Conservation (phyloP, 2,329 filamentous ascomycete species). For the Aureobasidium sp. region DNA sequence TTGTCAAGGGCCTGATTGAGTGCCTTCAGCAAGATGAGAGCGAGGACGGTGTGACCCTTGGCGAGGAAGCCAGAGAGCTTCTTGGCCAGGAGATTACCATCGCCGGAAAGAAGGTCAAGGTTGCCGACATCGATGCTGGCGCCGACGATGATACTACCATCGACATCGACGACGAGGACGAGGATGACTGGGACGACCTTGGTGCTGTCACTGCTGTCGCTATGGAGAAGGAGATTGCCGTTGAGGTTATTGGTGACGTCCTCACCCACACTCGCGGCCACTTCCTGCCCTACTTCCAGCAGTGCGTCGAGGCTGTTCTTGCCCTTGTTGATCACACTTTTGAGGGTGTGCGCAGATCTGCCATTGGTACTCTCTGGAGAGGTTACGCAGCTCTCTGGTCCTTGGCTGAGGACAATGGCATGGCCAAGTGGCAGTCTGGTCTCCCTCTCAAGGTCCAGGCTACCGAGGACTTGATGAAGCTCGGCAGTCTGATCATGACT, state of each 20-base stretch:
- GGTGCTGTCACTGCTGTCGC: constrained; percentile 81
- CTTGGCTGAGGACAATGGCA: constrained; percentile 70
- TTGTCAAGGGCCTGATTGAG: constrained; percentile 71
- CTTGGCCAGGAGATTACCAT: constrained; percentile 69
- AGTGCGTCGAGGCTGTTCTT: constrained; percentile 72
- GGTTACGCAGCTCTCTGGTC: constrained; percentile 87
- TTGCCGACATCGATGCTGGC: constrained; percentile 56
- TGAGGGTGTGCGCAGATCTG: constrained; percentile 87
- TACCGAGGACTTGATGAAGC: constrained; percentile 69
- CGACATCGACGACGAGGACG: constrained; percentile 62
- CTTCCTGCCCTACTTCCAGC: constrained; percentile 78
- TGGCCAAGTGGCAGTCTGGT: constrained; percentile 79
- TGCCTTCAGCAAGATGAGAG: constrained; percentile 85
- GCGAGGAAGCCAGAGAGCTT: constrained; percentile 64
- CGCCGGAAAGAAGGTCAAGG: constrained; percentile 77
- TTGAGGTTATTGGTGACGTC: constrained; percentile 90
- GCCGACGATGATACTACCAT: constrained; percentile 51
- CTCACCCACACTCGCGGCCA: constrained; percentile 76
- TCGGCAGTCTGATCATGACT: constrained; percentile 77
- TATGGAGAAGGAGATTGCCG: constrained; percentile 93
- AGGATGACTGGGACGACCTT: constrained; percentile 77
- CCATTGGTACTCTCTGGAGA: constrained; percentile 85
- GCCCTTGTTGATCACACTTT: constrained; percentile 82
- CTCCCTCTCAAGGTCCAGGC: constrained; percentile 74
- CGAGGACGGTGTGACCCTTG: constrained; percentile 67